A percentile compares a stretch with the other conserved stretches of the same genome.
These are phyloP conservation scores for Fulvia fulva DNA, from an alignment of 2,329 filamentous ascomycete species.

Conservation along the genomic window DNA sequence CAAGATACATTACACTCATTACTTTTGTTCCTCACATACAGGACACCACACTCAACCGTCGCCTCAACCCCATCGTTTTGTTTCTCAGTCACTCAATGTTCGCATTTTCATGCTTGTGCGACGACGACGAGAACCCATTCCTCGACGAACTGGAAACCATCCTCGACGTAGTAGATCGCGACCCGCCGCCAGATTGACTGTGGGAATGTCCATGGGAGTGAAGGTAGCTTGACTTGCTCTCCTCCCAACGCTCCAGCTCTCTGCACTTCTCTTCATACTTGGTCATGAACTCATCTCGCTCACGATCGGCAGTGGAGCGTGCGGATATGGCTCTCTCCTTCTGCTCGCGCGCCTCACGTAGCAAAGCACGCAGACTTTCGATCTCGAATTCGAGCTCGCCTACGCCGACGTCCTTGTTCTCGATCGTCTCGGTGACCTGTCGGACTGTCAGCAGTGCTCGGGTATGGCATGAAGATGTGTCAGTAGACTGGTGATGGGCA, in stretches of 20 bases:
- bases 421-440: conserved; percentile 26
- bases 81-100: background rate
- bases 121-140: conserved; percentile 5
- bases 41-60: background rate
- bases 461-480: too few species aligned
- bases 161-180: background rate
- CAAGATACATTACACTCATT: background rate
- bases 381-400: conserved; percentile 30
- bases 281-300: conserved; percentile 24
- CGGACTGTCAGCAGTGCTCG: too few species aligned
- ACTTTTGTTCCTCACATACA: background rate
- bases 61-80: background rate
- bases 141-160: background rate
- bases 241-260: conserved; percentile 27
- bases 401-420: conserved; percentile 19
- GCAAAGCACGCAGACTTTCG: conserved; percentile 26
- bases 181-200: background rate
- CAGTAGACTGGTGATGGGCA: too few species aligned
- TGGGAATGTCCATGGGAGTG: conserved; percentile 11
- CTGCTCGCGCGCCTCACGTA: conserved; percentile 30
- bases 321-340: conserved; percentile 31
- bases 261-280: conserved; percentile 28
- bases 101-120: conserved; percentile 3
- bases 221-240: conserved; percentile 14
- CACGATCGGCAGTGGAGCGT: conserved; percentile 25